These are phyloP conservation scores for Sugiyamaella smithiae DNA, from an alignment of 805 yeast genomes.

Conservation along the genomic window DNA sequence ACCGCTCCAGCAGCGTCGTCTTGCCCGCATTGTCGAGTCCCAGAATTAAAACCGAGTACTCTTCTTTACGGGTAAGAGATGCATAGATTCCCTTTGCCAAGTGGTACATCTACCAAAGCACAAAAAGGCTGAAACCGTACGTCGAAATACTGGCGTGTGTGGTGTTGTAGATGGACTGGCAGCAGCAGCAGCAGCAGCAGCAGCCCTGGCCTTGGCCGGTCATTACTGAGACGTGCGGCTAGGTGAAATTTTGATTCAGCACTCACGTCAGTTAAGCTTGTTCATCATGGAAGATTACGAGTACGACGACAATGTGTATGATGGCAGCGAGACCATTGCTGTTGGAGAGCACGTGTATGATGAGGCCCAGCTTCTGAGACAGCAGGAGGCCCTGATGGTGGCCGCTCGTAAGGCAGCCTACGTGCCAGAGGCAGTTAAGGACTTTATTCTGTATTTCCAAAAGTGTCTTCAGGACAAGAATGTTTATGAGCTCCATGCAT, in stretches of 20 bases:
- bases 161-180: no score
- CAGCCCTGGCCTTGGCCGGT: no score
- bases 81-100: slow-evolving; percentile 59
- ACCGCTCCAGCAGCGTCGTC: slow-evolving; percentile 72
- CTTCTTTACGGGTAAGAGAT: slow-evolving; percentile 55
- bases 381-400: slow-evolving; percentile 31
- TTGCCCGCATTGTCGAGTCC: slow-evolving; percentile 97
- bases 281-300: slow-evolving; percentile 21
- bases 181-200: no score
- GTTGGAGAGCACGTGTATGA: slow-evolving; percentile 30
- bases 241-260: slow-evolving; percentile 8
- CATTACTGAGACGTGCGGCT: no score
- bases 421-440: slow-evolving; percentile 45
- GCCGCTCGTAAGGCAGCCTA: slow-evolving; percentile 24
- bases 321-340: slow-evolving; percentile 22
- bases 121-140: no score
- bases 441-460: slow-evolving; percentile 44
- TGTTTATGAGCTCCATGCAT: slow-evolving; percentile 42
- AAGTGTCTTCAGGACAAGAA: slow-evolving; percentile 42
- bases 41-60: slow-evolving; percentile 72
- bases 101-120: slow-evolving; percentile 76
- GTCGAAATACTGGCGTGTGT: no score
- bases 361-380: slow-evolving; percentile 33
- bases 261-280: background rate
- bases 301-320: slow-evolving; percentile 19